Base-by-base conservation (phyloP, 2,329 filamentous ascomycete genomes). In the Aspergillus melleus region DNA sequence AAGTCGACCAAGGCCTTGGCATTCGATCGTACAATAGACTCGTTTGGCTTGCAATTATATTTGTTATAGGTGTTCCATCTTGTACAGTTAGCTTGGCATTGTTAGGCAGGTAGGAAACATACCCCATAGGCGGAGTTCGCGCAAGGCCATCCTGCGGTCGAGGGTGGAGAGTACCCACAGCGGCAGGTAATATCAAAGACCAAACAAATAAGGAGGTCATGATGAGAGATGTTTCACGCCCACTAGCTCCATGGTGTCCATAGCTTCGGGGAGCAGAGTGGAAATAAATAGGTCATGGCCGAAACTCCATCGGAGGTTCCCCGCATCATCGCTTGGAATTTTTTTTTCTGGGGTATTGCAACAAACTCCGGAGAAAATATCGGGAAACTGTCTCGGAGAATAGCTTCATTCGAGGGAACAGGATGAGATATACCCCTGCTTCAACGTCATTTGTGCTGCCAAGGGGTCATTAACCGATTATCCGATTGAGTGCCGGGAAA, bases 41-140 rank as follows among this genome's bases (percentile, higher is more conserved):
- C 80, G 46, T 74, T 81, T 0, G 81, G 81, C 1, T 71, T 71
- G 66, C 84, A 86, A 53, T 73, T 76, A 69, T 84, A 85, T 46
- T 80, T 75, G 56, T 88, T 88, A 64, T 87, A 87, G 2, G 80
- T 82, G 61, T 87, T 87, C 84, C 84, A 87, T 12, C 84, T 62
- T 68, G 61, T 0, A 8, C 14, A 32, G 49, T 58, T 20, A 52
- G 20, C 12, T 11, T 20, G 16, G 47, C 14, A 2, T 10, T 6
- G 16, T 22, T 39, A 9, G 14, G 30, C n/a, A 12, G 19, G 1
- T 14, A 52, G 22, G 4, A 16, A 2, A 56, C 61, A 11, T 62
- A 73, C 70, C 70, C 71, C 71, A 73, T 73, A 8, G 66, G 71
- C 24, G 70, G 71, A 14, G 69, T 73, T 5, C 53, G 56, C 6